Evolutionary conservation across 2,329 filamentous ascomycete genomes (phyloP).

Genomic region (Botrytis medusae): DNA sequence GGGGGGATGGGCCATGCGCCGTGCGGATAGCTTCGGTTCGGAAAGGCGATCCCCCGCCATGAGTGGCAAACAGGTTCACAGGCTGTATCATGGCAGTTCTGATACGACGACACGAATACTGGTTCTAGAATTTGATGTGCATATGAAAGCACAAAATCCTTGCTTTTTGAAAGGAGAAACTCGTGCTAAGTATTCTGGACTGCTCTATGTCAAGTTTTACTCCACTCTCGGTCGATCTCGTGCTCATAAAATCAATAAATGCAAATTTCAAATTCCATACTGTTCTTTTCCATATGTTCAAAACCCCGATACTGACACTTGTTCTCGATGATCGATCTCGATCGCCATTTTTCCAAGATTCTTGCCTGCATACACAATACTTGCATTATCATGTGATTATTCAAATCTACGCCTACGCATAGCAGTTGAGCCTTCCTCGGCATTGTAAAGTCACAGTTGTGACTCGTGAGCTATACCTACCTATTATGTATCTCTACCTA

Average conservation of each 20-base stretch:
- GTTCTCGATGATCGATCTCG: not conserved
- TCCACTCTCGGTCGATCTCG: not conserved
- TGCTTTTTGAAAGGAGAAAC: not conserved
- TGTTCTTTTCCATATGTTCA: not conserved
- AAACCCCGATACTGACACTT: not conserved
- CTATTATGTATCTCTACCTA: too few species aligned
- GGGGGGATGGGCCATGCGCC: not conserved
- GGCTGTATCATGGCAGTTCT: not conserved
- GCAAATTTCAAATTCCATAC: not conserved
- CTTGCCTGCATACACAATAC: not conserved
- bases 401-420: too few species aligned
- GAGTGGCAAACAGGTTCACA: not conserved
- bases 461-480: too few species aligned
- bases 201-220: not conserved
- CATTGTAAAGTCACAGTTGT: not conserved
- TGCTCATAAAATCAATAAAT: not conserved
- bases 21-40: not conserved
- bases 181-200: not conserved
- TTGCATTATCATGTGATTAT: not conserved
- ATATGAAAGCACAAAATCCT: not conserved
- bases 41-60: conserved; percentile 1
- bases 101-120: not conserved
- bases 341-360: not conserved
- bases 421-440: not conserved
- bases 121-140: not conserved